Conservation (phyloP, 805 yeast genomes). For the Candida sithepensis region DNA sequence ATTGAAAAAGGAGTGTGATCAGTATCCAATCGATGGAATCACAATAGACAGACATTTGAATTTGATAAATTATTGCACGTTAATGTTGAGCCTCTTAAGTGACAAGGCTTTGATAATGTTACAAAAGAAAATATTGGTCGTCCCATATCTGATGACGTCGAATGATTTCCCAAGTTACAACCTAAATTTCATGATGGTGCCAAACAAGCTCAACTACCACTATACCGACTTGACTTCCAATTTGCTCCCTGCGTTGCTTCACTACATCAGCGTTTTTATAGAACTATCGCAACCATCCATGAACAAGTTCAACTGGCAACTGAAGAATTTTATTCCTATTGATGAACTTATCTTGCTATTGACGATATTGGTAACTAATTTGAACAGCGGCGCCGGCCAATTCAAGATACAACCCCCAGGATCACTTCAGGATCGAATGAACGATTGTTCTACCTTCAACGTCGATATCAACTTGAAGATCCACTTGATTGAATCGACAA, state of each 20-base stretch:
- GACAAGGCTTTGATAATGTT: conserved; percentile 48
- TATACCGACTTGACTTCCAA: conserved; percentile 51
- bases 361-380: conserved; percentile 50
- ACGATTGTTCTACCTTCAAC: conserved; percentile 5
- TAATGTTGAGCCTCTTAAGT: conserved; percentile 47
- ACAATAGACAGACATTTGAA: conserved; percentile 33
- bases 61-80: conserved; percentile 44
- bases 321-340: conserved; percentile 56
- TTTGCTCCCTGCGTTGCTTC: conserved; percentile 53
- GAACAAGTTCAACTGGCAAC: conserved; percentile 52
- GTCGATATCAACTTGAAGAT: conserved; percentile 32
- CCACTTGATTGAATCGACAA: conserved; percentile 19
- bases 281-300: conserved; percentile 39
- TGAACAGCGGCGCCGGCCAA: conserved; percentile 34
- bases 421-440: not conserved
- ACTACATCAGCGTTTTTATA: conserved; percentile 52
- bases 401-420: not conserved
- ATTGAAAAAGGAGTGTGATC: conserved; percentile 20
- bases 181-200: conserved; percentile 13
- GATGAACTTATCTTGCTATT: conserved; percentile 53
- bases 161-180: conserved; percentile 6
- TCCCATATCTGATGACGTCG: conserved; percentile 13
- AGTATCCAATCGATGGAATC: conserved; percentile 31
- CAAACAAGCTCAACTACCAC: conserved; percentile 30
- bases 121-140: conserved; percentile 34